These are phyloP conservation scores for Conringia planisiliqua DNA, from an alignment of 345 rosid species.

Conservation along the genomic window DNA sequence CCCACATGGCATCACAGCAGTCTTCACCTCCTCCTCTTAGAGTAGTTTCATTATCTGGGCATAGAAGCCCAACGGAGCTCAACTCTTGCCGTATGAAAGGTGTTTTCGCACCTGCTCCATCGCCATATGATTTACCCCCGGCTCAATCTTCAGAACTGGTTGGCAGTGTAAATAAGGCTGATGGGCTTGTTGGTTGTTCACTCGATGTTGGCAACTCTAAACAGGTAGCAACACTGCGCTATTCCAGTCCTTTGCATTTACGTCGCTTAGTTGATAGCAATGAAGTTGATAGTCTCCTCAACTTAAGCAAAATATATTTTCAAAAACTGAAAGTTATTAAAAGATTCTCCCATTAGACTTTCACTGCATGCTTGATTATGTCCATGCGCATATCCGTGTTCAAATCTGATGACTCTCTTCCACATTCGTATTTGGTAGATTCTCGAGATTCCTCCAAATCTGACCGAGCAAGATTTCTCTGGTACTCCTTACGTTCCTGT, in stretches of 20 bases:
- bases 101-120: constrained; percentile 61
- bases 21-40: constrained; percentile 54
- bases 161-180: constrained; percentile 57
- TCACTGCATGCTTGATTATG: constrained; percentile 17
- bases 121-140: constrained; percentile 58
- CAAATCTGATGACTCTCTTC: constrained; percentile 20
- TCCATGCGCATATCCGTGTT: constrained; percentile 5
- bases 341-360: neutral
- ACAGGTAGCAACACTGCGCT: constrained; percentile 48
- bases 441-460: constrained; percentile 47
- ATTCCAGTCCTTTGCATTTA: neutral
- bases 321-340: neutral
- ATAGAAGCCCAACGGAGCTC: constrained; percentile 58
- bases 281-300: neutral
- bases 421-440: constrained; percentile 39
- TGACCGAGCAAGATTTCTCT: constrained; percentile 76
- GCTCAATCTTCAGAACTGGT: constrained; percentile 54
- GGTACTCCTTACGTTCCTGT: constrained; percentile 80
- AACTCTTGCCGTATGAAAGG: constrained; percentile 71
- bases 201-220: constrained; percentile 50
- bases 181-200: constrained; percentile 47
- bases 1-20: constrained; percentile 65
- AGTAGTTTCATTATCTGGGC: constrained; percentile 61
- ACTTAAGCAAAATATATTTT: neutral
- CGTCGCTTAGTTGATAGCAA: neutral